Percentiles rank a stretch among this genome's conserved stretches.
phyloP scores from a whole-genome alignment of 2,329 filamentous ascomycete genomes.

The Sporothrix luriei region DNA sequence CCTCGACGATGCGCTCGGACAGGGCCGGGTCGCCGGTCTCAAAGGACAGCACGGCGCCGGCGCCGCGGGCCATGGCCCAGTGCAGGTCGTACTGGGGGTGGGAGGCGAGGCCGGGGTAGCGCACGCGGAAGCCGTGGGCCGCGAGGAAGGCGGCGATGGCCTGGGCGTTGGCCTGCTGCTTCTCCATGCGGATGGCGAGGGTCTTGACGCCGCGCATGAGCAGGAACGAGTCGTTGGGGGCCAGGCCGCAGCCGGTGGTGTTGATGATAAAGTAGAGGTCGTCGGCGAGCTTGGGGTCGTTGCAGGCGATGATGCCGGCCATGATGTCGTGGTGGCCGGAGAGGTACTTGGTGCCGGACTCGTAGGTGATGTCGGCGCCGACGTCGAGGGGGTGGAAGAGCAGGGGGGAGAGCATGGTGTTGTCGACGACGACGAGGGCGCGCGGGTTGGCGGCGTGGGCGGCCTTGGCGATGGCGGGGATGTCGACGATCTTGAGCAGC shows the following conservation, averaged over 20 bases:
- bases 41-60: constrained; percentile 92
- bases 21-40: constrained; percentile 85
- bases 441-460: constrained; percentile 76
- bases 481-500: constrained; percentile 95
- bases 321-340: constrained; percentile 99
- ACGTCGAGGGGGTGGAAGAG: constrained; percentile 91
- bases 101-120: constrained; percentile 89
- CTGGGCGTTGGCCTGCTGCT: constrained; percentile 92
- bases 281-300: constrained; percentile 78
- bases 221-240: constrained; percentile 94
- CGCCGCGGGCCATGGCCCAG: constrained; percentile 91
- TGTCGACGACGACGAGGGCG: constrained; percentile 89
- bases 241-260: constrained; percentile 87
- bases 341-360: constrained; percentile 96
- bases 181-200: constrained; percentile 96
- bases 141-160: constrained; percentile 92
- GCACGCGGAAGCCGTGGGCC: constrained; percentile 85
- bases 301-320: constrained; percentile 94
- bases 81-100: constrained; percentile 97
- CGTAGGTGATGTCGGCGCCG: constrained; percentile 94
- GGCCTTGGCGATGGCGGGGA: constrained; percentile 73
- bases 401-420: constrained; percentile 98
- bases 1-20: constrained; percentile 92
- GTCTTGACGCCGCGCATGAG: constrained; percentile 96
- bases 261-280: constrained; percentile 98